phyloP scores from a whole-genome alignment of 108 stramenopile species.

The Nannochloropsis salina region DNA sequence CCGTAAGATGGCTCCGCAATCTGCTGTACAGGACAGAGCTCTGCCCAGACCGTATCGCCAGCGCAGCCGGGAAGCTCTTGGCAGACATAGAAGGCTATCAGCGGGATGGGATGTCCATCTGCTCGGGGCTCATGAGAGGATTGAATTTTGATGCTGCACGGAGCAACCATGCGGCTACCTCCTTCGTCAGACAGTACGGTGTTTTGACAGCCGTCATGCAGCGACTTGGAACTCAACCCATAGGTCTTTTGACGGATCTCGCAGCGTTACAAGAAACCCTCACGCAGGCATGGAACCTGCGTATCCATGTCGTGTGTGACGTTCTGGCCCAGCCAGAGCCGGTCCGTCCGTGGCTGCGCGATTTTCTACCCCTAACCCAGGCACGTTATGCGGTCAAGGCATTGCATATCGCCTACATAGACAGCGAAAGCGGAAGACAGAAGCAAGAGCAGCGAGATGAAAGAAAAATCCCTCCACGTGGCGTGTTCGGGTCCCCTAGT shows the following conservation, averaged over 20 bases:
- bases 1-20: neutral
- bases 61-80: neutral
- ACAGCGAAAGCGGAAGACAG: neutral
- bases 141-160: neutral
- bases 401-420: neutral
- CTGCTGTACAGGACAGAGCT: neutral
- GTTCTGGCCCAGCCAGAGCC: neutral
- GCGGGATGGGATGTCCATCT: neutral
- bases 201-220: neutral
- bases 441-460: neutral
- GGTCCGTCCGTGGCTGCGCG: slow-evolving; percentile 4
- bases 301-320: slow-evolving; percentile 17
- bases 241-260: neutral
- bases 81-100: neutral
- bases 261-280: neutral
- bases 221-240: slow-evolving; percentile 11
- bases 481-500: neutral
- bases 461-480: neutral
- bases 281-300: slow-evolving; percentile 4
- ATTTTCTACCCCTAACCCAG: neutral
- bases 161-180: neutral
- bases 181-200: slow-evolving; percentile 6
- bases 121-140: slow-evolving; percentile 11
- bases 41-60: neutral
- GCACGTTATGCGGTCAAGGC: neutral